phyloP scores from a whole-genome alignment of 2,329 filamentous ascomycete genomes.

The Botrytis deweyae region DNA sequence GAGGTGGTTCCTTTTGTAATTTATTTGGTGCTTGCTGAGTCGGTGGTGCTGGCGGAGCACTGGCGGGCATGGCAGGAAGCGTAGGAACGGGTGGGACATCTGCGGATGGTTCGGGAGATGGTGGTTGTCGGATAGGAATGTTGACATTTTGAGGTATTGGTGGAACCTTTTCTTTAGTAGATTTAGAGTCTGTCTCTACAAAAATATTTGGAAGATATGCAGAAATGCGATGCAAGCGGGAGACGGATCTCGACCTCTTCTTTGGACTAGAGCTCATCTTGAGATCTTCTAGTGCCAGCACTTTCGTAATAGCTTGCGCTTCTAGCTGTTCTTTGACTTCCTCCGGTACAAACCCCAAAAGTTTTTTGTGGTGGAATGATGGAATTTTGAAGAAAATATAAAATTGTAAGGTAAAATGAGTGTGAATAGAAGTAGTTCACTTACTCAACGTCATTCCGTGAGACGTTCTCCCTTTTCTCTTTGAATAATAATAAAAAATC shows the following conservation, averaged over 20 bases:
- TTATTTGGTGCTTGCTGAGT: background rate
- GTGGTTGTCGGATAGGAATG: background rate
- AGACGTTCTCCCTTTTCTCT: conserved; percentile 15
- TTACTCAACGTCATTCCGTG: conserved; percentile 21
- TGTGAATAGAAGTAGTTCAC: background rate
- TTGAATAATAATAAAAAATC: conserved; percentile 10
- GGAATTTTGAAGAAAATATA: background rate
- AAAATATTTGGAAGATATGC: conserved; percentile 20
- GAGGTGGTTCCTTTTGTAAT: conserved; percentile 16
- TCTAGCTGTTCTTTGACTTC: background rate
- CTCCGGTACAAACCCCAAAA: background rate
- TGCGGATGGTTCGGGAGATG: conserved; percentile 4
- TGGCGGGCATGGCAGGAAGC: conserved; percentile 1
- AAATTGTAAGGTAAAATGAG: background rate
- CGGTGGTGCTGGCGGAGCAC: conserved; percentile 4
- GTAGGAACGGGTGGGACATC: conserved; percentile 2
- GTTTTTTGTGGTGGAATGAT: background rate
- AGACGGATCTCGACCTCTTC: conserved; percentile 18
- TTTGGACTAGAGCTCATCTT: conserved; percentile 22
- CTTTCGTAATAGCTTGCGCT: background rate
- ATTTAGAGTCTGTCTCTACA: conserved; percentile 20
- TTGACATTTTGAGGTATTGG: background rate
- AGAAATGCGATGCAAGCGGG: conserved; percentile 20
- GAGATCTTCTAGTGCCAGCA: conserved; percentile 6
- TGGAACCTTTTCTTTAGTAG: conserved; percentile 15